Base-by-base conservation (phyloP, 805 yeast species). In the Wickerhamomyces canadensis region DNA sequence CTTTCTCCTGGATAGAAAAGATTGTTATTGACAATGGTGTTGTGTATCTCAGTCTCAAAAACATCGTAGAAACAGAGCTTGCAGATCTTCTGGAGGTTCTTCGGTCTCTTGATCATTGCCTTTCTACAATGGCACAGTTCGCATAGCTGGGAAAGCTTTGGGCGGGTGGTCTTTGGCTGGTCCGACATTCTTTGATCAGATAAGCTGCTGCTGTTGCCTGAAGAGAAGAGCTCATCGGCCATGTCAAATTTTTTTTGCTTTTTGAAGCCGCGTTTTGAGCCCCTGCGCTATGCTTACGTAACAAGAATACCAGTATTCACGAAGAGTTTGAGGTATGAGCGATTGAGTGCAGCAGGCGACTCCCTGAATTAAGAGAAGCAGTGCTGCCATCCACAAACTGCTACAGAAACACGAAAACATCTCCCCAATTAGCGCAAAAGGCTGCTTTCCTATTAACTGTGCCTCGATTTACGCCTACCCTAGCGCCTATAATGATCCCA, bases 31-130 rank as follows among this genome's bases (percentile, higher is more conserved):
- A 70, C 65, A 32, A 93, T 91, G 3, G 98, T 91, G 50, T 87
- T 75, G 65, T 93, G 98, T 45, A 93, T 84, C 57, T 93, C 99
- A 0, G 94, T 84, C 62, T 93, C 99, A 61, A 93, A 93, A 3
- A 88, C 94, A 42, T 76, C 71, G 57, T 71, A 91, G 58, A 93
- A 93, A 60, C 99, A 93, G 41, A 75, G 78, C 54, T 88, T 89
- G 62, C 99, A 93, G 13, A 93, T 69, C 54, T 84, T 87, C 60
- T 84, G 91, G 30, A 85, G 70, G 48, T 89, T 93, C 57, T 94
- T 91, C 9, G 99, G 99, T 44, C 98, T 72, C 52, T 80, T 84
- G 69, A 93, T 72, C 16, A 84, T 84, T 0, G 98, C 96, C 53
- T 85, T 84, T 37, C 91, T 72, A 24, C 73, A 69, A 47, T 77